phyloP scores from a whole-genome alignment of 2,329 filamentous ascomycete genomes.

The Alternaria ethzedia region DNA sequence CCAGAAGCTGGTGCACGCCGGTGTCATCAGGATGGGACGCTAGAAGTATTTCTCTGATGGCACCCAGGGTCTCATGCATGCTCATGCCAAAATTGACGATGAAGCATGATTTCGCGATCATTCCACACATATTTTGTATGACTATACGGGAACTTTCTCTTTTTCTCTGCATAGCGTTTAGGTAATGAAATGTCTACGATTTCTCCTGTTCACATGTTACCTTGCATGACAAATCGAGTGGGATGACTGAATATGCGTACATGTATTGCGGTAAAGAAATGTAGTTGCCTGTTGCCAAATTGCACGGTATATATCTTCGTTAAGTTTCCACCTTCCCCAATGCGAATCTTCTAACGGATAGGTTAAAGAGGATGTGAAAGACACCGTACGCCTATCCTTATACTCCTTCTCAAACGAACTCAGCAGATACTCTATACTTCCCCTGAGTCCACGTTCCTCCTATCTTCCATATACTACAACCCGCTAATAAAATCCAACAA shows the following conservation, averaged over 20 bases:
- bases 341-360: neutral
- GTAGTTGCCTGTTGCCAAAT: neutral
- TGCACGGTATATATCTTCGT: neutral
- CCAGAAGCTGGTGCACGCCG: conserved; percentile 91
- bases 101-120: neutral
- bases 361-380: neutral
- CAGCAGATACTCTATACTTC: neutral
- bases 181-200: conserved; percentile 12
- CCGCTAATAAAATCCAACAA: conserved; percentile 47
- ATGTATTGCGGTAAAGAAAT: neutral
- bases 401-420: neutral
- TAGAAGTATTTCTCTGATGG: conserved; percentile 25
- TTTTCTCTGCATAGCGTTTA: conserved; percentile 28
- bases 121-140: neutral
- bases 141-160: neutral
- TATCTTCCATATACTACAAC: neutral
- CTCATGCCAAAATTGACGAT: neutral
- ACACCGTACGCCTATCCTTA: conserved; percentile 10
- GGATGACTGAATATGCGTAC: neutral
- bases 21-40: conserved; percentile 81
- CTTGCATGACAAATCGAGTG: no score
- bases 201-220: neutral
- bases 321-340: neutral
- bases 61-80: neutral
- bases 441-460: neutral